A percentile compares a stretch with the other conserved stretches of the same genome.
These are phyloP conservation scores for Termitomyces sp. DNA, from an alignment of 768 basidiomycete species.

Conservation along the genomic window DNA sequence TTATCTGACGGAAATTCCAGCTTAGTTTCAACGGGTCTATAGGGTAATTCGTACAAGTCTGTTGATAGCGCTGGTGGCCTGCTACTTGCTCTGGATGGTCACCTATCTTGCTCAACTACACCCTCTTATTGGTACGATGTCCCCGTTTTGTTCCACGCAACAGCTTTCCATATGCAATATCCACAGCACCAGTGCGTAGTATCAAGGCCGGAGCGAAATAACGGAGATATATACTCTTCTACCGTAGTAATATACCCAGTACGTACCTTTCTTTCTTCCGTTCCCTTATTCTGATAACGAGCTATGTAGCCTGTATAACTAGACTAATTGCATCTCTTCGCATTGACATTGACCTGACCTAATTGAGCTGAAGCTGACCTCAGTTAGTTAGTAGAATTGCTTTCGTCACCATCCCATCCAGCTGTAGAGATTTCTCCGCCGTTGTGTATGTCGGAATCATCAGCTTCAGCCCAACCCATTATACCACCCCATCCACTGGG, in stretches of 20 bases:
- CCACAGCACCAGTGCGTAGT: constrained; percentile 12
- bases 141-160: background rate
- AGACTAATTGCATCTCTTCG: constrained; percentile 11
- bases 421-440: constrained; percentile 29
- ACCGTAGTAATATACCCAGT: constrained; percentile 28
- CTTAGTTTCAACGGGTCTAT: constrained; percentile 5
- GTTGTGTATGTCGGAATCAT: constrained; percentile 10
- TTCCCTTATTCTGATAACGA: background rate
- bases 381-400: constrained; percentile 32
- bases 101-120: constrained; percentile 96
- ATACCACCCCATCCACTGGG: background rate
- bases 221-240: background rate
- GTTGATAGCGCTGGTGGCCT: constrained; percentile 72
- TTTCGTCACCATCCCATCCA: constrained; percentile 43
- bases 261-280: background rate
- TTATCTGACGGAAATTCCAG: background rate
- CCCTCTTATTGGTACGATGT: constrained; percentile 67
- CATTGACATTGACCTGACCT: background rate
- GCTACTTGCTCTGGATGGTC: constrained; percentile 96
- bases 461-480: constrained; percentile 1
- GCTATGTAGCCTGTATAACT: constrained; percentile 22
- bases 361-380: background rate
- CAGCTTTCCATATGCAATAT: background rate
- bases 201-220: constrained; percentile 5
- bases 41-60: constrained; percentile 82